These are phyloP conservation scores for Gastrolobium villosum DNA, from an alignment of 306 rosid genomes.

Conservation along the genomic window DNA sequence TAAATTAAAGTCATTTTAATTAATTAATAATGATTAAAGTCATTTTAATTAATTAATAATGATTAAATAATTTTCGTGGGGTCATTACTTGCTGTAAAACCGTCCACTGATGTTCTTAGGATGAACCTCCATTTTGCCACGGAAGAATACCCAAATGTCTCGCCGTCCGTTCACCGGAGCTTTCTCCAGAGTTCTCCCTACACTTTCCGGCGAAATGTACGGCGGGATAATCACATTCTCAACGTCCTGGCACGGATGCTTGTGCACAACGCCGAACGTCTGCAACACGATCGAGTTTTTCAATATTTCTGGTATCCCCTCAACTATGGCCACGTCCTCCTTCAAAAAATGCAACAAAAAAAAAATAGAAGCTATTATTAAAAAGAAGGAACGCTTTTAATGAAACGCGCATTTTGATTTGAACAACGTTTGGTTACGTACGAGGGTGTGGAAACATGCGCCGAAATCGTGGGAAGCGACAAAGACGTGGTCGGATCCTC, in stretches of 20 bases:
- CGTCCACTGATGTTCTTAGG: slow-evolving; percentile 82
- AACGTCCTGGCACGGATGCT: slow-evolving; percentile 78
- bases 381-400: no score
- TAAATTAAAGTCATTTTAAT: no score
- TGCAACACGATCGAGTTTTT: slow-evolving; percentile 73
- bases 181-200: slow-evolving; percentile 52
- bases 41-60: background rate
- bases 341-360: slow-evolving; percentile 1
- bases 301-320: slow-evolving; percentile 67
- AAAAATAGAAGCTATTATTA: background rate
- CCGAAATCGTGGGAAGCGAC: slow-evolving; percentile 87
- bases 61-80: background rate
- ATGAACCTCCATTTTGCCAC: slow-evolving; percentile 86
- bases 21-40: background rate
- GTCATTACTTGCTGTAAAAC: slow-evolving; percentile 77
- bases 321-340: slow-evolving; percentile 73
- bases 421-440: slow-evolving; percentile 25
- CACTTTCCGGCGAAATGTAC: slow-evolving; percentile 61
- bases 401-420: no score
- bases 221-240: slow-evolving; percentile 82
- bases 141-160: slow-evolving; percentile 75
- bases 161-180: slow-evolving; percentile 58
- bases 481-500: slow-evolving; percentile 78
- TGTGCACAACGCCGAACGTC: slow-evolving; percentile 70
- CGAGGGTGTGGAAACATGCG: slow-evolving; percentile 81